A percentile compares a stretch with the other conserved stretches of the same genome.
Conservation (phyloP, 176 grass and related monocot species). For the Saccharum spontaneum region DNA sequence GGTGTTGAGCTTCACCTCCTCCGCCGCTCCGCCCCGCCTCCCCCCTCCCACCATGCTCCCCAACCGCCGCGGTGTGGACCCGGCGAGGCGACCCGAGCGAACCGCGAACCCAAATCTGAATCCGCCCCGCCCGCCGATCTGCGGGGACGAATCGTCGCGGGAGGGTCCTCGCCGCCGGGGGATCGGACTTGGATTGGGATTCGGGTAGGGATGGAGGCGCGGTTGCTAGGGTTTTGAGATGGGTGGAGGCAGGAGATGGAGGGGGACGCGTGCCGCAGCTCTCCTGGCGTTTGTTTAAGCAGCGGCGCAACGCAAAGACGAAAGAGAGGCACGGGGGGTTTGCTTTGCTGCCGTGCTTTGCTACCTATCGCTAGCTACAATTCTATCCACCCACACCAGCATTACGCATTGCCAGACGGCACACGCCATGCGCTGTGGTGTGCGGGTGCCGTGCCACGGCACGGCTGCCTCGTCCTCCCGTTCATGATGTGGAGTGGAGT, state of each 20-base stretch:
- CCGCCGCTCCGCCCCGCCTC: slow-evolving; percentile 63
- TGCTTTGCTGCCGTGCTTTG: background rate
- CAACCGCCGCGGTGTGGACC: background rate
- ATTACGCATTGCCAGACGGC: background rate
- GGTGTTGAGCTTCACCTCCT: slow-evolving; percentile 77
- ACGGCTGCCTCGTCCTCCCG: background rate
- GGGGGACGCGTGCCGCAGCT: background rate
- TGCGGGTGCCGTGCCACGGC: background rate
- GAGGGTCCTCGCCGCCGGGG: background rate
- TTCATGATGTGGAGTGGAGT: too few species aligned
- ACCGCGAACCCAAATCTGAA: slow-evolving; percentile 44
- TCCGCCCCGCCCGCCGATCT: slow-evolving; percentile 42
- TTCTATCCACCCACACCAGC: background rate
- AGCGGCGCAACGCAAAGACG: background rate
- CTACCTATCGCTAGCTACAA: background rate
- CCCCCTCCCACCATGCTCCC: slow-evolving; percentile 81
- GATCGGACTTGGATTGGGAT: slow-evolving; percentile 3
- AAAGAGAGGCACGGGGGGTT: background rate
- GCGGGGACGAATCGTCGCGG: background rate
- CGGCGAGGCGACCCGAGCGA: background rate
- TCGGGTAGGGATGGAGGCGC: slow-evolving; percentile 2
- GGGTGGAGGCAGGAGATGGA: background rate
- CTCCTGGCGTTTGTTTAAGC: background rate
- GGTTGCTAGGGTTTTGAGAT: slow-evolving; percentile 53
- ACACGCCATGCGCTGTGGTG: background rate